Percentiles rank a stretch among this genome's conserved stretches.
Conservation (phyloP, 768 basidiomycete genomes). For the Rhodocollybia butyracea region DNA sequence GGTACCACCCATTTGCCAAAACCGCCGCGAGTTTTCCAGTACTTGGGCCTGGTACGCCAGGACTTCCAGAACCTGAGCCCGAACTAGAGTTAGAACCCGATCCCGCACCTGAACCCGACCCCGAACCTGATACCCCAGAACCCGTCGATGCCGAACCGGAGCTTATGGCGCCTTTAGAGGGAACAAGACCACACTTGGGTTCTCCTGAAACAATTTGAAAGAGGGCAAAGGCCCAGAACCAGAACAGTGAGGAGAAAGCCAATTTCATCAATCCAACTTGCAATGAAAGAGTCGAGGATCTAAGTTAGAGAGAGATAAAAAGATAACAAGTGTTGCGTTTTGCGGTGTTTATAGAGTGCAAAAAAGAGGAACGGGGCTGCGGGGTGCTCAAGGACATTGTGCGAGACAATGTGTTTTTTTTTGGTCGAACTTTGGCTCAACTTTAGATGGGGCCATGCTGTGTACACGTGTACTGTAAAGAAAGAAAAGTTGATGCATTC, state of each 20-base stretch:
- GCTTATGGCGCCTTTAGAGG: conserved; percentile 1
- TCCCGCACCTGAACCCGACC: background rate
- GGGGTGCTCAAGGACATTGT: too few species aligned
- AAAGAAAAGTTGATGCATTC: too few species aligned
- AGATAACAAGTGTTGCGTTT: too few species aligned
- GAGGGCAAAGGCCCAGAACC: conserved; percentile 11
- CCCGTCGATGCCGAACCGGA: conserved; percentile 17
- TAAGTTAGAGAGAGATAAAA: background rate
- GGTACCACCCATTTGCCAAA: conserved; percentile 54
- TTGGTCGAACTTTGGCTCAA: too few species aligned
- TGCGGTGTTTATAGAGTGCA: background rate
- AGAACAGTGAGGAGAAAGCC: background rate
- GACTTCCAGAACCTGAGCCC: too few species aligned
- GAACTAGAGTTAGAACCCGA: conserved; percentile 1
- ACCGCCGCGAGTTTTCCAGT: conserved; percentile 21
- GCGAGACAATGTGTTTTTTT: too few species aligned
- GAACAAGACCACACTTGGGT: conserved; percentile 29
- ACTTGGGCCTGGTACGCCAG: background rate
- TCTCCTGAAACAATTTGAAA: conserved; percentile 23
- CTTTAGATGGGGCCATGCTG: too few species aligned
- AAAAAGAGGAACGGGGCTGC: background rate
- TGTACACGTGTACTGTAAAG: too few species aligned
- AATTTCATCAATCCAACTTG: background rate
- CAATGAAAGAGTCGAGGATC: background rate
- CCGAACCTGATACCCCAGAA: too few species aligned